Base-by-base conservation (phyloP, 371 early-diverging fungal genomes). In the Dichotomocladium elegans region DNA sequence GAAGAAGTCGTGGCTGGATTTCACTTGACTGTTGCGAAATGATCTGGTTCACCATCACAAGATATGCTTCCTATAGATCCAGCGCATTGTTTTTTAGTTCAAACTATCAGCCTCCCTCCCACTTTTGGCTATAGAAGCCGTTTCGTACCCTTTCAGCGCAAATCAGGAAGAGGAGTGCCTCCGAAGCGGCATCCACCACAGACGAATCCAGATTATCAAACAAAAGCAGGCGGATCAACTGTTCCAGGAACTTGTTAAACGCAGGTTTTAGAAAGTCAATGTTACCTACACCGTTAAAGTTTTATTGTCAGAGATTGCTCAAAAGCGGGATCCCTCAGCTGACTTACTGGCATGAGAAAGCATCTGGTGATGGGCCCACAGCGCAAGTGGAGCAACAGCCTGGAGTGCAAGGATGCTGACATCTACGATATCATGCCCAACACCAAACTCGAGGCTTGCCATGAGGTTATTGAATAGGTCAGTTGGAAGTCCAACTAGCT, bases 401-500 rank as follows among this genome's bases (percentile, higher is more conserved):
- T 83, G 85, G 57, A 83, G 70, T 5, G 87, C 78, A 8, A 76
- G 40, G 7, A 81, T 70, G n/a, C 79, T 77, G 14, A 86, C 79
- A 45, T 87, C 87, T 6, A 71, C 52, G 14, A 86, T 80, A 34
- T 75, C 73, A 58, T 80, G 79, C 22, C 58, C 70, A 15, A 88
- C 74, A 19, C 90, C 89, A 58, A 77, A 87, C 47, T 80, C 81
- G 46, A 91, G 69, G 27, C 85, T 83, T 4, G 68, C 73, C 72
- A 88, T 72, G 33, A 91, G 52, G 22, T 80, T 79, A 30, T 74
- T 66, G 14, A 89, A 66, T 12, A 87, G 60, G 2, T 70, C 66
- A 12, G 62, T 40, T 7, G 90, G 85, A 7, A 89, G 51, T 14
- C 66, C 71, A 0, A 69, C 62, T 25, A 91, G 61, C 41, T 80